Conservation (phyloP, 768 basidiomycete species). For the Lactarius sp. region DNA sequence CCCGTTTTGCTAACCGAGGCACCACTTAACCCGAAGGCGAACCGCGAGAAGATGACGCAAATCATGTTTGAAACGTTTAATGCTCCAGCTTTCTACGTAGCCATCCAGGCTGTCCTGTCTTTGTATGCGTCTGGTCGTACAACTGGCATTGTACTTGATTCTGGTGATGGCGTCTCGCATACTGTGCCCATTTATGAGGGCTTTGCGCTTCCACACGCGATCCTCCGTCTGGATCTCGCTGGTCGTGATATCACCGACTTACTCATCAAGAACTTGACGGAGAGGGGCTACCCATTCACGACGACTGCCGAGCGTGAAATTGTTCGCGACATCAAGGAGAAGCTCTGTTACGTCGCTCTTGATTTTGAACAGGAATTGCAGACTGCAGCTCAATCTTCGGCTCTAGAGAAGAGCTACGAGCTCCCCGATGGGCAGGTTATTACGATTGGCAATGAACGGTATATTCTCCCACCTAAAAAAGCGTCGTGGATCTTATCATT, state of each 20-base stretch:
- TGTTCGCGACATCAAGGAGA: conserved; percentile 92
- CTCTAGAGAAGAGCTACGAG: conserved; percentile 91
- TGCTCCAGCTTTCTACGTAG: conserved; percentile 67
- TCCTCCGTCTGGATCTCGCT: conserved; percentile 85
- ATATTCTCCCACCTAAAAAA: conserved; percentile 3
- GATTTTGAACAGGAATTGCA: conserved; percentile 93
- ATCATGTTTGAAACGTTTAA: conserved; percentile 80
- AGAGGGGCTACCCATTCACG: conserved; percentile 92
- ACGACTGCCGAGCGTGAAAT: conserved; percentile 92
- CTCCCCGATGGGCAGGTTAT: conserved; percentile 91
- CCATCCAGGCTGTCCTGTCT: conserved; percentile 68
- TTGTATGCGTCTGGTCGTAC: conserved; percentile 92
- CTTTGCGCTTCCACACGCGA: conserved; percentile 79
- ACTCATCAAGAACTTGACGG: conserved; percentile 79
- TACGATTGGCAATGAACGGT: conserved; percentile 69
- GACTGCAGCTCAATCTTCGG: conserved; percentile 82
- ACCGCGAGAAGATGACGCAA: conserved; percentile 71
- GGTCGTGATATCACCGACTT: conserved; percentile 88
- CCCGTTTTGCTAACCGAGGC: conserved; percentile 67
- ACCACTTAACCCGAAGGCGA: conserved; percentile 66
- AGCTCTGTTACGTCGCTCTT: conserved; percentile 89
- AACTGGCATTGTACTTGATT: conserved; percentile 72
- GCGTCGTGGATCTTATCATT: not conserved
- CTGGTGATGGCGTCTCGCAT: conserved; percentile 59
- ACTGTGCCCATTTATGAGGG: conserved; percentile 36